Evolutionary conservation across 2,329 filamentous ascomycete species (phyloP), one percentile per base, ranked within the genome.

Genomic region (Cytospora piceae): DNA sequence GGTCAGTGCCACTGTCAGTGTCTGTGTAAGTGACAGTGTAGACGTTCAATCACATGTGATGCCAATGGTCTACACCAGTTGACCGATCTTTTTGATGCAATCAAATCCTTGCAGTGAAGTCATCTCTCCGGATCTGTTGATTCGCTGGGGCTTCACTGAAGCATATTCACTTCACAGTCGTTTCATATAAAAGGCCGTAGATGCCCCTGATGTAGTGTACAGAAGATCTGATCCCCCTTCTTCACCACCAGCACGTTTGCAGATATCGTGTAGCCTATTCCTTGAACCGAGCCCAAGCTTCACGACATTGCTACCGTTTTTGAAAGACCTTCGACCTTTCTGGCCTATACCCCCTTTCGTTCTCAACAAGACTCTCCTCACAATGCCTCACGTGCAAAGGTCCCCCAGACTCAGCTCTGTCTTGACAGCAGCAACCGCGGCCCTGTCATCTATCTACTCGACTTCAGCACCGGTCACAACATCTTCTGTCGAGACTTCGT

Each of bases 401-500:
- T 65, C 65, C 20, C 20, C 39, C 8, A 61, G 52, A 2, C 58
- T 67, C 17, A 65, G 65, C 55, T 61, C 62, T 31, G 65, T 61
- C 54, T 55, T 67, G 54, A 53, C 62, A 7, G 63, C 62, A n/a
- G 63, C 65, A 49, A 67, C 65, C 56, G 62, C 62, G 7, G 53
- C 62, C 8, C 57, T 67, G n/a, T 66, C 64, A 24, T 62, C 64
- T 54, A 59, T 65, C 32, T 57, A 62, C 53, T 32, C 42, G 1
- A 37, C 31, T 12, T 52, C 58, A 2, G 37, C 54, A 3, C 52
- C 58, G 14, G 15, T 39, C 17, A 49, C 63, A n/a, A 20, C 52
- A 1, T 31, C 58, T n/a, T 24, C 63, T 7, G n/a, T 60, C 2
- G 39, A 42, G 17, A 54, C 56, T 0, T 55, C 51, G 0, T 49